Conservation (phyloP, 345 rosid genomes). For the Pistacia vera region DNA sequence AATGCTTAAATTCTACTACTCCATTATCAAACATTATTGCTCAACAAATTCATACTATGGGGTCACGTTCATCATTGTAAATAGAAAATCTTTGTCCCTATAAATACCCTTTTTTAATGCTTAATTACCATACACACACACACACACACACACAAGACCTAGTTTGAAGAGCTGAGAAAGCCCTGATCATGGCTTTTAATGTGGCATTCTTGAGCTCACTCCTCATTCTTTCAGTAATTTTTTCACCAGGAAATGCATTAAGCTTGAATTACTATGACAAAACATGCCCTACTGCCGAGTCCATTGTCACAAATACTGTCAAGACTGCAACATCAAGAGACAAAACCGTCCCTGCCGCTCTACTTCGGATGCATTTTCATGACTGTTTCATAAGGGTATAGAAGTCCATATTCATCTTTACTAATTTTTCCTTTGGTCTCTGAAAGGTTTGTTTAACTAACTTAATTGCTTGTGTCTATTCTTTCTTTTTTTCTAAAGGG, state of each 20-base stretch:
- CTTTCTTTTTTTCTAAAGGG: constrained; percentile 24
- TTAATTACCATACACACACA: constrained; percentile 5
- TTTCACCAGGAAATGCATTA: constrained; percentile 29
- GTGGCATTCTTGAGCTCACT: constrained; percentile 26
- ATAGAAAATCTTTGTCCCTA: neutral
- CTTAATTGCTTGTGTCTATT: neutral
- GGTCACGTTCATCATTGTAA: neutral
- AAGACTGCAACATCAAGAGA: constrained; percentile 33
- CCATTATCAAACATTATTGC: constrained; percentile 16
- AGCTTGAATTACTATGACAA: constrained; percentile 47
- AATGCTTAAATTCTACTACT: constrained; percentile 19
- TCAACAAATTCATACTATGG: neutral
- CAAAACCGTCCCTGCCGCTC: constrained; percentile 44
- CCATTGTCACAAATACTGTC: constrained; percentile 30
- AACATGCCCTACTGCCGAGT: constrained; percentile 44
- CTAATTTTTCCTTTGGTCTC: neutral
- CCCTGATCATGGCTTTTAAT: constrained; percentile 26
- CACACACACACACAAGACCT: constrained; percentile 3
- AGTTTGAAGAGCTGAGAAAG: neutral
- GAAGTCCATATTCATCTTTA: neutral
- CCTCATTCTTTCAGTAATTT: constrained; percentile 20
- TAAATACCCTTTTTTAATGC: constrained; percentile 16
- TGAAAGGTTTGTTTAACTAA: neutral
- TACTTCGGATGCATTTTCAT: constrained; percentile 56
- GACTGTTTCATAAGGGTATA: constrained; percentile 51